Evolutionary conservation across 1,284 basidiomycete genomes (phyloP), one percentile per base, ranked within the genome.

Genomic region (Cutaneotrichosporon mucoides): DNA sequence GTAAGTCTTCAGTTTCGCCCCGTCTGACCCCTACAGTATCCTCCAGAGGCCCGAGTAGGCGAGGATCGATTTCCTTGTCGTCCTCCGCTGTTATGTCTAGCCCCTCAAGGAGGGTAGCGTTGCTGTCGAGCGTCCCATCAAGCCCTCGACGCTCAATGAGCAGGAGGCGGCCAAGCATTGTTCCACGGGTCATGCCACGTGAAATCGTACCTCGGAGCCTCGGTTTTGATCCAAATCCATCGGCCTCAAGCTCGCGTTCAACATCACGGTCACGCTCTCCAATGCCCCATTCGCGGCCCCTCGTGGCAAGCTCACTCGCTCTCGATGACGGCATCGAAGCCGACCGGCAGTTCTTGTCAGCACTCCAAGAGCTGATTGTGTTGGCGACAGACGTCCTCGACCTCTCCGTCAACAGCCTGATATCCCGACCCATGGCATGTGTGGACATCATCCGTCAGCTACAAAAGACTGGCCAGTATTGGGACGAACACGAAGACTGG

Each of bases 401-500:
- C 66, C 93, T 91, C 81, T 88, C 91, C 37, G 84, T 95, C 63
- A 82, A 87, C 15, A 86, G 90, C 64, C 85, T 99, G 53, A 92
- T 92, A 0, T 83, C 88, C 5, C 86, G 89, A 60, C 86, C 93
- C 40, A 90, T 92, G 71, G 79, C 87, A 36, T 96, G 92, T 76
- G 88, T 90, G 63, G 84, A 88, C 63, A 84, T 95, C 62, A 93
- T 99, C 37, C 87, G 91, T 69, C 84, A 90, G 57, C 86, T 98
- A 0, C 94, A 98, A 78, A 84, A 83, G 60, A 89, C 97, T 64
- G 96, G 96, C 58, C 88, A 87, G 69, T 86, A 88, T 11, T 99
- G 96, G 96, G 95, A 98, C 70, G 91, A 94, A 57, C 90, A 98
- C 76, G 90, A 93, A 9, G 92, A 97, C 72, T 98, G 95, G 92